These are phyloP conservation scores for Endoconidiophora laricicola DNA, from an alignment of 2,329 filamentous ascomycete species.

Conservation along the genomic window DNA sequence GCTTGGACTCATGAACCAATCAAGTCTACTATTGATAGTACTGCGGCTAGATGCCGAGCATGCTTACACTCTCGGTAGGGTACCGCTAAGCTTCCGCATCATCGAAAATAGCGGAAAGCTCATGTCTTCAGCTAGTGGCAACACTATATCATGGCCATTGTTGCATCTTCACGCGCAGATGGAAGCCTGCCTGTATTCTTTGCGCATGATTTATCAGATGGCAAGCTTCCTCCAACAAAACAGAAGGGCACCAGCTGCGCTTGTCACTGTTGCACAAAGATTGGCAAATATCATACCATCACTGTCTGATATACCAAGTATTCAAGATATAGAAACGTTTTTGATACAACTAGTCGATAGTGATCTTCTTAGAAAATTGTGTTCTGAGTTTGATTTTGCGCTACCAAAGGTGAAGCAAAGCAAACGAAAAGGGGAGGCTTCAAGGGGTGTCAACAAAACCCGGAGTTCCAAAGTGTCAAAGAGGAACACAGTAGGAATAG, in stretches of 20 bases:
- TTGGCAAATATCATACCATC: not conserved
- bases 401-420: not conserved
- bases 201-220: slow-evolving; percentile 24
- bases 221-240: slow-evolving; percentile 13
- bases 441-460: not conserved
- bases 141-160: slow-evolving; percentile 32
- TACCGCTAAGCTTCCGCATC: slow-evolving; percentile 8
- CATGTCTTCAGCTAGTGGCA: slow-evolving; percentile 15
- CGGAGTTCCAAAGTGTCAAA: not conserved
- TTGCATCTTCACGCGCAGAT: slow-evolving; percentile 46
- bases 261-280: not conserved
- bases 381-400: slow-evolving; percentile 1
- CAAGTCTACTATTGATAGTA: slow-evolving; percentile 7
- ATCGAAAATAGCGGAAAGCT: not conserved
- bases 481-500: too few relatives aligned
- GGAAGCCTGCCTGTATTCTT: slow-evolving; percentile 32
- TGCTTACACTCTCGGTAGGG: slow-evolving; percentile 18
- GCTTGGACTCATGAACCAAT: not conserved
- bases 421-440: not conserved
- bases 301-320: not conserved
- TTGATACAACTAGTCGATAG: not conserved
- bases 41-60: slow-evolving; percentile 12
- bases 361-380: not conserved
- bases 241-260: not conserved
- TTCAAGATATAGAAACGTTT: slow-evolving; percentile 1